phyloP scores from a whole-genome alignment of 2,329 filamentous ascomycete genomes.

The Laburnicola sp. region DNA sequence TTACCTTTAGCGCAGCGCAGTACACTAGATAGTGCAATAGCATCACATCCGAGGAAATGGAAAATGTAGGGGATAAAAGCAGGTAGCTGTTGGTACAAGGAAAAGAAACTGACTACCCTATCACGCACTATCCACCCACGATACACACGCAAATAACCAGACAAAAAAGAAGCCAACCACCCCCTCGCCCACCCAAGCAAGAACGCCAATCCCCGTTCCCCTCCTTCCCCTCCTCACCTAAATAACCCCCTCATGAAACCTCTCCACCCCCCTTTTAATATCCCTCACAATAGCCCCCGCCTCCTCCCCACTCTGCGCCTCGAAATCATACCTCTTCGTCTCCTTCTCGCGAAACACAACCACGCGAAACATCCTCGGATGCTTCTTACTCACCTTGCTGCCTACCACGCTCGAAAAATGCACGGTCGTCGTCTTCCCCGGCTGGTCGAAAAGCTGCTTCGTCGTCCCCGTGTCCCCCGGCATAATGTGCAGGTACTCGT shows the following conservation, averaged over 20 bases:
- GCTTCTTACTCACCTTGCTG: slow-evolving; percentile 77
- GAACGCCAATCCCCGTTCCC: too few relatives aligned
- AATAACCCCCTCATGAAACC: slow-evolving; percentile 59
- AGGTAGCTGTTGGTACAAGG: too few relatives aligned
- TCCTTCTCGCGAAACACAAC: slow-evolving; percentile 76
- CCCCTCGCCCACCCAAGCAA: too few relatives aligned
- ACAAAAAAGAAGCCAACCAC: too few relatives aligned
- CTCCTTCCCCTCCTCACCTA: slow-evolving; percentile 5
- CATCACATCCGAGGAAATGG: too few relatives aligned
- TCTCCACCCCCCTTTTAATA: slow-evolving; percentile 74
- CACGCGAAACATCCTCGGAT: slow-evolving; percentile 79
- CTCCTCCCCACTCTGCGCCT: slow-evolving; percentile 71
- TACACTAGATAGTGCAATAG: too few relatives aligned
- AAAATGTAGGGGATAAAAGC: too few relatives aligned
- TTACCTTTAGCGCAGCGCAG: too few relatives aligned
- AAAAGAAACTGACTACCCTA: too few relatives aligned
- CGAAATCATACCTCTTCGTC: slow-evolving; percentile 82
- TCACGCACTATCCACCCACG: too few relatives aligned
- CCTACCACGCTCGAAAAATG: slow-evolving; percentile 82
- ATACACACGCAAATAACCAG: too few relatives aligned
- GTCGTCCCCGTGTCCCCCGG: slow-evolving; percentile 57
- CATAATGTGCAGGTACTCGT: slow-evolving; percentile 86
- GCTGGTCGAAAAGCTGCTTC: slow-evolving; percentile 65
- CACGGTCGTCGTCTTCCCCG: slow-evolving; percentile 73
- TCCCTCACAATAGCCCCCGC: slow-evolving; percentile 78